Evolutionary conservation across 2,329 filamentous ascomycete species (phyloP).

Genomic region (Pyrenochaeta sp.): DNA sequence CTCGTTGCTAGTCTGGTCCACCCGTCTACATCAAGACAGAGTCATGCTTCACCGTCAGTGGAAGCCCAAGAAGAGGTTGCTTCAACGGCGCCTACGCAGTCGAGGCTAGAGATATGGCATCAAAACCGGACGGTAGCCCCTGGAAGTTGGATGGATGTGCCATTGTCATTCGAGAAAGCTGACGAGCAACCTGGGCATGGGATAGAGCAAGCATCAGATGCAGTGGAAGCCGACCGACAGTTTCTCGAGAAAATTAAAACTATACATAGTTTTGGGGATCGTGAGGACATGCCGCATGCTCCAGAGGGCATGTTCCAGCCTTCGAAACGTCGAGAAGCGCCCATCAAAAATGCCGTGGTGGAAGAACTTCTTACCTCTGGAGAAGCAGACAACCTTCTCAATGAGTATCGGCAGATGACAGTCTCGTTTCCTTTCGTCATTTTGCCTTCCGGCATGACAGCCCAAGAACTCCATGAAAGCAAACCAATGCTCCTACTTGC

Average conservation of each 20-base stretch:
- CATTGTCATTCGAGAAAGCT: slow-evolving; percentile 30
- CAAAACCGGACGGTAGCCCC: slow-evolving; percentile 16
- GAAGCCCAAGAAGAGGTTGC: not conserved
- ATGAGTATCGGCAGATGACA: slow-evolving; percentile 39
- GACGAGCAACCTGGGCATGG: slow-evolving; percentile 7
- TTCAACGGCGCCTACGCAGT: not conserved
- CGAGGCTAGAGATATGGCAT: slow-evolving; percentile 2
- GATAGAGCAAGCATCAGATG: slow-evolving; percentile 9
- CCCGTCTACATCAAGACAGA: slow-evolving; percentile 4
- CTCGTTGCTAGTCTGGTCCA: slow-evolving; percentile 41
- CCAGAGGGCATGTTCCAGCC: slow-evolving; percentile 24
- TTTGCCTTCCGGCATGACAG: slow-evolving; percentile 19
- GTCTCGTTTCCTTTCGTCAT: slow-evolving; percentile 42
- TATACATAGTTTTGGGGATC: slow-evolving; percentile 34
- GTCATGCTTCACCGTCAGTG: not conserved
- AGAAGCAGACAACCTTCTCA: slow-evolving; percentile 35
- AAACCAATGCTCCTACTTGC: slow-evolving; percentile 45
- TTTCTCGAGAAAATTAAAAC: slow-evolving; percentile 34
- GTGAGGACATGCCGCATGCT: slow-evolving; percentile 12
- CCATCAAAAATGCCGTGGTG: slow-evolving; percentile 30
- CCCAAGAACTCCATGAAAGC: slow-evolving; percentile 23
- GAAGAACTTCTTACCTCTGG: slow-evolving; percentile 25
- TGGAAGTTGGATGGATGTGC: slow-evolving; percentile 38
- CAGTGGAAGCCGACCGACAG: slow-evolving; percentile 26
- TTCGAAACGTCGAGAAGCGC: slow-evolving; percentile 24